Percentiles rank a stretch among this genome's conserved stretches.
phyloP scores from a whole-genome alignment of 768 basidiomycete genomes.

The Auricularia sp. region DNA sequence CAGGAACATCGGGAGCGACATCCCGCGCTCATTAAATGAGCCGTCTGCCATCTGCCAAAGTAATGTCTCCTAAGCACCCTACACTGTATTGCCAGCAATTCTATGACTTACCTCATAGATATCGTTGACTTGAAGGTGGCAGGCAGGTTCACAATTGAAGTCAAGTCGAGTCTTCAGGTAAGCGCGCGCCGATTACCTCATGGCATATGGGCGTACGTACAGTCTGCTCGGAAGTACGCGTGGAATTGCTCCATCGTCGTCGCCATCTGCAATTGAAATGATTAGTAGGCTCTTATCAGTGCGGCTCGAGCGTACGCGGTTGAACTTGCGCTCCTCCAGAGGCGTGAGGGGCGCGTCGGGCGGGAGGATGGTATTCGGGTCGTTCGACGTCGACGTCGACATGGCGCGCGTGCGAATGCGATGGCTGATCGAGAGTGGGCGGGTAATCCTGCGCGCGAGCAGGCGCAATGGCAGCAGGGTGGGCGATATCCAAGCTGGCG shows the following conservation, averaged over 20 bases:
- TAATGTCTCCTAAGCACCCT: background rate
- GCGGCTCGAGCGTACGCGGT: background rate
- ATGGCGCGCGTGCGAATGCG: background rate
- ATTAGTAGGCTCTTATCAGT: background rate
- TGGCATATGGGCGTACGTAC: background rate
- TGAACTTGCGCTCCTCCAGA: background rate
- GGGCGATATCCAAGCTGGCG: no score
- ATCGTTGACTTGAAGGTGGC: constrained; percentile 26
- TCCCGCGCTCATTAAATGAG: constrained; percentile 34
- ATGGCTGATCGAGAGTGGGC: no score
- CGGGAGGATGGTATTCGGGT: background rate
- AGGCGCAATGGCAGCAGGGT: no score
- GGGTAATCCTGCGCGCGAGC: no score
- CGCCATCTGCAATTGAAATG: background rate
- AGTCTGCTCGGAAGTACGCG: background rate
- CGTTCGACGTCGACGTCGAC: background rate
- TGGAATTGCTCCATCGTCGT: background rate
- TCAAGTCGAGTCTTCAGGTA: no score
- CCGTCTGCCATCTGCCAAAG: constrained; percentile 36
- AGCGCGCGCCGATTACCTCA: no score
- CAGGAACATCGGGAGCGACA: constrained; percentile 34
- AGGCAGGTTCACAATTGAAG: background rate
- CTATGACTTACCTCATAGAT: constrained; percentile 29
- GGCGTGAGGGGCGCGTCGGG: background rate
- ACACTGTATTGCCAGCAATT: background rate